Evolutionary conservation across 1,284 basidiomycete species (phyloP).

Genomic region (Leccinum pachyderme): DNA sequence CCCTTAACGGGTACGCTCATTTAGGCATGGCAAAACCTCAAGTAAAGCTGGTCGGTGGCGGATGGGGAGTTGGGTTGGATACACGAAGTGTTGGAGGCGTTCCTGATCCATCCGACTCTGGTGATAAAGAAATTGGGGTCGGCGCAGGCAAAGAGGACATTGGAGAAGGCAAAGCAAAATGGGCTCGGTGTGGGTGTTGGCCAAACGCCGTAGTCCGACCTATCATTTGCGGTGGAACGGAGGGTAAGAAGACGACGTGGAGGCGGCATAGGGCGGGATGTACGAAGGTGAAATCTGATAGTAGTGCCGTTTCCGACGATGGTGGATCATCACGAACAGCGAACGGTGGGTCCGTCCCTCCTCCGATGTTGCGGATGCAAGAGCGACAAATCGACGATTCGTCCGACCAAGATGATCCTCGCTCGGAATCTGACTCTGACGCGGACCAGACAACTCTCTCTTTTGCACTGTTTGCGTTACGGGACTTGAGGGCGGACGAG

Average conservation of each 20-base stretch:
- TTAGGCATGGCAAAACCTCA: constrained; percentile 73
- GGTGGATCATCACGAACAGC: constrained; percentile 4
- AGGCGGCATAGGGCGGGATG: constrained; percentile 24
- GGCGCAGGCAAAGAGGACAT: constrained; percentile 5
- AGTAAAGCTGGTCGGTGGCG: constrained; percentile 80
- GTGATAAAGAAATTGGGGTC: constrained; percentile 2
- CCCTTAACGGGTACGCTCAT: constrained; percentile 68
- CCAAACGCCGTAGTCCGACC: constrained; percentile 89
- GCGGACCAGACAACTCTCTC: constrained; percentile 48
- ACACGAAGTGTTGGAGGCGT: constrained; percentile 71
- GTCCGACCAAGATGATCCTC: constrained; percentile 26
- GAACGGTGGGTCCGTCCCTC: constrained; percentile 12
- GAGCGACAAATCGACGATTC: constrained; percentile 14
- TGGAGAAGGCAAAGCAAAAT: constrained; percentile 53
- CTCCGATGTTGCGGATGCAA: constrained; percentile 9
- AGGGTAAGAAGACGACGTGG: constrained; percentile 15
- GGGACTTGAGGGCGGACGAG: constrained; percentile 76
- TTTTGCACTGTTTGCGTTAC: constrained; percentile 83
- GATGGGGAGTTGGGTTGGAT: constrained; percentile 82
- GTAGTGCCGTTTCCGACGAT: neutral
- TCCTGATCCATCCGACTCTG: constrained; percentile 7
- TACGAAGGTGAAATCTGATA: constrained; percentile 5
- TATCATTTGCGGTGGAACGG: constrained; percentile 52
- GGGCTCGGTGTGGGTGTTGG: constrained; percentile 81
- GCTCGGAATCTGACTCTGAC: constrained; percentile 36